Conservation (phyloP, 2,329 filamentous ascomycete genomes). For the Trichoderma sp. region DNA sequence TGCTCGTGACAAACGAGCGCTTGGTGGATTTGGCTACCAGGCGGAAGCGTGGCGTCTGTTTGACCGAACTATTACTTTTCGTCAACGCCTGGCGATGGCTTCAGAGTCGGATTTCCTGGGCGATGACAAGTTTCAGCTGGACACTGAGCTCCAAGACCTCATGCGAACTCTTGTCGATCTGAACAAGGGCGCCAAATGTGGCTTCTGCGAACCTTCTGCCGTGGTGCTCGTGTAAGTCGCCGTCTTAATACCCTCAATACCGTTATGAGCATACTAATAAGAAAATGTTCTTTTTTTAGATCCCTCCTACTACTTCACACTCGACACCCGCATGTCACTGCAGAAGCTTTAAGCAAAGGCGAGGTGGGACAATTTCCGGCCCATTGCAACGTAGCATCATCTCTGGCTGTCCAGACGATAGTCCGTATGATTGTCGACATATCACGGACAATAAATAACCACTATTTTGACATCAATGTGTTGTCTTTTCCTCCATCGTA, state of each 20-base stretch:
- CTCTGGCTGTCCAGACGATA: conserved; percentile 5
- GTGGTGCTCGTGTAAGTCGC: conserved; percentile 17
- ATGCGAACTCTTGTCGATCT: conserved; percentile 8
- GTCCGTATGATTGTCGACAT: conserved; percentile 24
- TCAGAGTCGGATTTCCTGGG: not conserved
- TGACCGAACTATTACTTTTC: not conserved
- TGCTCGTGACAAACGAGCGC: not conserved
- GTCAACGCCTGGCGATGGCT: not conserved
- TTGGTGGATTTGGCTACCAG: conserved; percentile 19
- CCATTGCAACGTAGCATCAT: not conserved
- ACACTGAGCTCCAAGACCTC: conserved; percentile 5
- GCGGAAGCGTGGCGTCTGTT: conserved; percentile 21
- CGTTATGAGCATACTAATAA: too few species aligned
- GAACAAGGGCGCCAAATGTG: not conserved
- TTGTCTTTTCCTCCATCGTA: conserved; percentile 21
- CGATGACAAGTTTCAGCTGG: not conserved
- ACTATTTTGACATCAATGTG: not conserved
- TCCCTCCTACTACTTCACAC: conserved; percentile 18
- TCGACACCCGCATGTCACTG: not conserved
- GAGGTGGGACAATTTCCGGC: not conserved
- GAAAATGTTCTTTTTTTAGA: not conserved
- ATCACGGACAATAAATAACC: conserved; percentile 10
- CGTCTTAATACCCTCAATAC: fast-evolving
- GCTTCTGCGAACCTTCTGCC: conserved; percentile 16
- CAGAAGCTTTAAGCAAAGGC: not conserved